These are phyloP conservation scores for Cyberlindnera veronae DNA, from an alignment of 805 yeast genomes.

Conservation along the genomic window DNA sequence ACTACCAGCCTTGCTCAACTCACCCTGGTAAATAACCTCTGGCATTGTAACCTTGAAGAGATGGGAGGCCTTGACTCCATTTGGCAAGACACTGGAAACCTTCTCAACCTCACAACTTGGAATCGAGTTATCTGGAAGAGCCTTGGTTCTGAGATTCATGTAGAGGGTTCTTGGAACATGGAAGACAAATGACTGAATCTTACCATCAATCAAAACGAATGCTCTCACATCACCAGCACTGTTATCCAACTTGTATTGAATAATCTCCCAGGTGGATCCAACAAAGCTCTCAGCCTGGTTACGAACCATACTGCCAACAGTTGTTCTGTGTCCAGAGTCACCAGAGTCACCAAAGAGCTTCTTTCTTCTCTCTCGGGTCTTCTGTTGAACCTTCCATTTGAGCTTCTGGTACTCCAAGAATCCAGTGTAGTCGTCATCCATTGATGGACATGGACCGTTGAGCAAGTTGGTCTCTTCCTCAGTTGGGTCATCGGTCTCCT, in stretches of 20 bases:
- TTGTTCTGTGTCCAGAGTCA: conserved; percentile 49
- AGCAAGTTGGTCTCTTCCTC: conserved; percentile 51
- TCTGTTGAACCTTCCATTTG: conserved; percentile 83
- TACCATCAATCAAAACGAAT: conserved; percentile 61
- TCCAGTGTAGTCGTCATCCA: conserved; percentile 60
- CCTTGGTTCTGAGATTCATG: conserved; percentile 33
- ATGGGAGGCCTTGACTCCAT: conserved; percentile 46
- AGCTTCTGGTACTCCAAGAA: conserved; percentile 74
- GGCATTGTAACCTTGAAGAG: conserved; percentile 67
- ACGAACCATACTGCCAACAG: conserved; percentile 67
- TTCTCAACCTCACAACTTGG: conserved; percentile 54
- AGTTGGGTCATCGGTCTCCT: conserved; percentile 31
- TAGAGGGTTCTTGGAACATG: conserved; percentile 73
- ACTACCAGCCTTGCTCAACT: conserved; percentile 54
- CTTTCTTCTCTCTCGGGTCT: conserved; percentile 65
- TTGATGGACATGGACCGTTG: conserved; percentile 59
- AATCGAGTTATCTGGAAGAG: conserved; percentile 39
- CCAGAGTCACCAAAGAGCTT: conserved; percentile 72
- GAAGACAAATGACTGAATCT: conserved; percentile 68
- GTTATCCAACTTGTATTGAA: conserved; percentile 61
- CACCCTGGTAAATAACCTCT: conserved; percentile 56
- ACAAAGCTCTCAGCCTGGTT: conserved; percentile 78
- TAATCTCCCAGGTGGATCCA: conserved; percentile 79
- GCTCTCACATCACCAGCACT: conserved; percentile 78
- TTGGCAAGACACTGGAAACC: conserved; percentile 64